Conservation (phyloP, 2,329 filamentous ascomycete genomes). For the Polychaeton citri region DNA sequence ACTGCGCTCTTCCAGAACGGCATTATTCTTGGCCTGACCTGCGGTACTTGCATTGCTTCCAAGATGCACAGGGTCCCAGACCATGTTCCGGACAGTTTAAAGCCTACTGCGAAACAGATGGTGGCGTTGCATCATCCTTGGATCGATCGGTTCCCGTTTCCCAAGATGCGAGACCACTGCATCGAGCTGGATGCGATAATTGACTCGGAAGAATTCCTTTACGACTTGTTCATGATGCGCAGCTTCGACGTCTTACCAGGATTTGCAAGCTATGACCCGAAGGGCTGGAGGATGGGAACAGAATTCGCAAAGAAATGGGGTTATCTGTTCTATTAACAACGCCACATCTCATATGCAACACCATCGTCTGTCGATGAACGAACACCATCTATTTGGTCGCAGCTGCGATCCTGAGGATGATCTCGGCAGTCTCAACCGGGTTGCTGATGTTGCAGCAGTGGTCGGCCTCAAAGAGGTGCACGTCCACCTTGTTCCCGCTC, state of each 20-base stretch:
- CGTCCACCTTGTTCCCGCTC: background rate
- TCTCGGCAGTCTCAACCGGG: background rate
- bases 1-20: conserved; percentile 22
- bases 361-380: background rate
- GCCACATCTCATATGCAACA: background rate
- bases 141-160: conserved; percentile 31
- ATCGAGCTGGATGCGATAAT: conserved; percentile 18
- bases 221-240: conserved; percentile 20
- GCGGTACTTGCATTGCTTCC: conserved; percentile 12
- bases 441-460: background rate
- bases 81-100: conserved; percentile 12
- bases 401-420: background rate
- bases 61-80: conserved; percentile 12
- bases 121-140: conserved; percentile 23
- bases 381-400: background rate
- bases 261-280: conserved; percentile 19
- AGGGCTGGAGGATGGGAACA: conserved; percentile 22
- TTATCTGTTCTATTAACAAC: conserved; percentile 15
- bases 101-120: conserved; percentile 23
- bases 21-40: conserved; percentile 17
- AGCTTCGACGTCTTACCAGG: conserved; percentile 22
- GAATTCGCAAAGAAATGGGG: conserved; percentile 25
- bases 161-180: conserved; percentile 25
- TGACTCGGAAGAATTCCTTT: conserved; percentile 25
- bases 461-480: background rate